Evolutionary conservation across 805 yeast genomes (phyloP), one percentile per base, ranked within the genome.

Genomic region (Clavispora asparagi): DNA sequence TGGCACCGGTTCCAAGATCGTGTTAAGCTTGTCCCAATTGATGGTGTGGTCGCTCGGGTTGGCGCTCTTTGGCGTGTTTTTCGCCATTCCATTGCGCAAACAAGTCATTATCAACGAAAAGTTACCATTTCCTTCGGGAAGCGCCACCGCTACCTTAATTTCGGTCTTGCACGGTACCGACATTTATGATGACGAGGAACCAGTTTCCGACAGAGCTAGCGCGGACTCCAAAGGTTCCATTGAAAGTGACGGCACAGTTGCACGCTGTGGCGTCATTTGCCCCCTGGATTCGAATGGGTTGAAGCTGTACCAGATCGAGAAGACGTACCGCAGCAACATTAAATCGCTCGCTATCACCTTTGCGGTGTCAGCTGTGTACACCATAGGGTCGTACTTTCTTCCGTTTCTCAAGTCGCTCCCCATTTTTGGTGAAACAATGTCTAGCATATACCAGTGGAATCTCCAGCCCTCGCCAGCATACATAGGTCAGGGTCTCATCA

Each of bases 391-490:
- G 1, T 89, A 83, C 62, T 85, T 89, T 54, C 46, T 86, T 6
- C 97, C 97, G 0, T 64, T 78, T 12, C 56, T 94, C 11, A 74
- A 81, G 43, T 70, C 70, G 36, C 56, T 94, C 7, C 97, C 97
- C 0, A 59, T 92, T 1, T 87, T 92, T 62, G 98, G 98, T 0
- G 33, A 55, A 0, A 57, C 60, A 39, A 66, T 88, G 16, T 86
- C 96, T 0, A 58, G 67, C 17, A 65, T 73, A 14, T 87, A 87
- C 64, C 73, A 86, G 40, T 87, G 97, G 94, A 83, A 85, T 48
- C 78, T 94, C 49, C 96, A 94, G 62, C 97, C 97, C 0, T 89
- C 97, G 0, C 99, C 99, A 0, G 98, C 98, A 0, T 92, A 92
- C 61, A 78, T 94, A 31, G 99, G 99, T 2, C 99, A 92, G 65